Conservation (phyloP, 805 yeast genomes). For the Hermanozyma aechmeae region DNA sequence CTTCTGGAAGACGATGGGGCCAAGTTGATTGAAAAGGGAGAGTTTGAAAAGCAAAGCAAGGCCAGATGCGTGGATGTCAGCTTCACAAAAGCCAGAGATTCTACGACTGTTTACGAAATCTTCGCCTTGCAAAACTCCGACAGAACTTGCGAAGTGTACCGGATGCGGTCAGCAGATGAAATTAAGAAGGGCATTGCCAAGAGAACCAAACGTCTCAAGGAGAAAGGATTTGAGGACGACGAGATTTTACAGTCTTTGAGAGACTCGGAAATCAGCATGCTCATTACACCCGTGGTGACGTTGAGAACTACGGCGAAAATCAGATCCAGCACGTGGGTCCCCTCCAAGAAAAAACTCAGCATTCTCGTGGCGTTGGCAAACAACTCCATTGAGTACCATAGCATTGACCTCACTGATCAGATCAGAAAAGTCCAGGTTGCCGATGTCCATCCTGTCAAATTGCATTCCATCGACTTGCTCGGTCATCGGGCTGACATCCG, state of each 20-base stretch:
- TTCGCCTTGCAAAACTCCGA: slow-evolving; percentile 75
- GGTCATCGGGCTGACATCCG: slow-evolving; percentile 92
- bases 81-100: slow-evolving; percentile 29
- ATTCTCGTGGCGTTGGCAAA: slow-evolving; percentile 57
- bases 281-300: slow-evolving; percentile 60
- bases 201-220: slow-evolving; percentile 68
- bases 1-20: slow-evolving; percentile 40
- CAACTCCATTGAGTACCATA: slow-evolving; percentile 67
- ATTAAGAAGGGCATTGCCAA: slow-evolving; percentile 66
- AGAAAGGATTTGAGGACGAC: slow-evolving; percentile 52
- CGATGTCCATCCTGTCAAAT: slow-evolving; percentile 36
- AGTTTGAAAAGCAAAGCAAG: slow-evolving; percentile 66
- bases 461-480: slow-evolving; percentile 54
- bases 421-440: slow-evolving; percentile 37
- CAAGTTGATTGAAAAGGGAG: slow-evolving; percentile 47
- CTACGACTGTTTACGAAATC: slow-evolving; percentile 31
- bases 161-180: slow-evolving; percentile 70
- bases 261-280: slow-evolving; percentile 43
- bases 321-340: slow-evolving; percentile 59
- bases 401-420: slow-evolving; percentile 47
- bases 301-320: slow-evolving; percentile 59
- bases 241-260: slow-evolving; percentile 41
- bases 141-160: slow-evolving; percentile 68
- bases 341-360: slow-evolving; percentile 41
- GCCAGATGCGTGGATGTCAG: slow-evolving; percentile 55